Base-by-base conservation (phyloP, 805 yeast species). In the Candida pseudoglaebosa region DNA sequence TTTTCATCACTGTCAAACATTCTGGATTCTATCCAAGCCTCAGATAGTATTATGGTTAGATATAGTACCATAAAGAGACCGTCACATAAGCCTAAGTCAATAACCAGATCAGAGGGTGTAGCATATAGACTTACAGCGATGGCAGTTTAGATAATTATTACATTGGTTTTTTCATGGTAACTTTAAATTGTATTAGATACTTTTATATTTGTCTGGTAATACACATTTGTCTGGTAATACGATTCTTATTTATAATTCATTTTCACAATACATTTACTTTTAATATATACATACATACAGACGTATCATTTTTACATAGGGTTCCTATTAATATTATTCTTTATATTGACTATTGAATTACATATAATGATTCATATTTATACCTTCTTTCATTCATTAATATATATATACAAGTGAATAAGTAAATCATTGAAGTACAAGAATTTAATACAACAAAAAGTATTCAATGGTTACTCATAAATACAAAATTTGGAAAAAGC, bases 361-460 rank as follows among this genome's bases (percentile, higher is more conserved):
- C n/a, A n/a, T n/a, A n/a, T n/a, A n/a, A n/a, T n/a, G n/a, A n/a
- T n/a, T n/a, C n/a, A n/a, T 12, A 30, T 15, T 30, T 30, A 13
- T 30, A 32, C 16, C 26, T 32, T 32, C 12, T 16, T 32, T 32
- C 35, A 32, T 32, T 32, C 26, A 22, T 22, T 22, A 22, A 32
- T 19, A 32, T n/a, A 32, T 32, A 32, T 32, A 32, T 32, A 32
- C 35, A 32, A 32, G 35, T 20, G n/a, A 21, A 16, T 32, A 32
- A 15, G 8, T 30, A 16, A 6, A 22, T 22, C 10, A 30, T 16
- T 17, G 15, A 17, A 30, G 9, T 19, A 30, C 33, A 28, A 13
- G n/a, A 14, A 12, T 10, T 10, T 8, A 8, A 22, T 12, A 22
- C 8, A 22, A 28, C 15, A 28, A 9, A 30, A 30, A 6, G 33